A percentile compares a stretch with the other conserved stretches of the same genome.
These are phyloP conservation scores for Claviceps lovelessii DNA, from an alignment of 2,329 filamentous ascomycete species.

Conservation along the genomic window DNA sequence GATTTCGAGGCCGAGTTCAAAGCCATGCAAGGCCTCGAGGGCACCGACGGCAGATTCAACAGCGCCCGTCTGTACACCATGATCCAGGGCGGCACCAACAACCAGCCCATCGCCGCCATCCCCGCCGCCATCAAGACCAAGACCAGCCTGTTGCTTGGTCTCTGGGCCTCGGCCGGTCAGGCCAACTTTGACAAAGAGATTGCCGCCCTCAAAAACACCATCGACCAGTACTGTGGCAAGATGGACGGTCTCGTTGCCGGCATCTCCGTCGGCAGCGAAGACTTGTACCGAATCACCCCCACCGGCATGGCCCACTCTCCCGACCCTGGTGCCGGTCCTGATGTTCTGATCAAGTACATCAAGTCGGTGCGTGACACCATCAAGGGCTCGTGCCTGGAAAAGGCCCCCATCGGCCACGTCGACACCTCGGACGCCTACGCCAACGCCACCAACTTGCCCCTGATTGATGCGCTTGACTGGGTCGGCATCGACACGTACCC, in stretches of 20 bases:
- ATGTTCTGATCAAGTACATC: conserved; percentile 55
- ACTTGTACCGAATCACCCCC: conserved; percentile 68
- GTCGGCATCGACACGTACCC: conserved; percentile 75
- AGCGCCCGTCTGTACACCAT: conserved; percentile 64
- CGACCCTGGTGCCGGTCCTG: conserved; percentile 48
- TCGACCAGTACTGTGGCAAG: conserved; percentile 49
- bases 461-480: conserved; percentile 61
- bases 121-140: conserved; percentile 70
- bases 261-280: conserved; percentile 77
- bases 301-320: conserved; percentile 50
- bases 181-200: conserved; percentile 57
- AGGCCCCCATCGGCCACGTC: conserved; percentile 61
- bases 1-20: conserved; percentile 61
- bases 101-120: conserved; percentile 55
- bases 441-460: conserved; percentile 55
- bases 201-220: conserved; percentile 53
- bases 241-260: conserved; percentile 58
- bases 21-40: conserved; percentile 46
- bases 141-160: conserved; percentile 63
- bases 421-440: conserved; percentile 77
- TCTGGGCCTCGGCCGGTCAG: conserved; percentile 65
- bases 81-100: conserved; percentile 55
- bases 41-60: conserved; percentile 48
- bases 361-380: conserved; percentile 49
- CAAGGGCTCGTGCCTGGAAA: conserved; percentile 42